Evolutionary conservation across 2,329 filamentous ascomycete species (phyloP), one percentile per base, ranked within the genome.

Genomic region (Cladosporium austrohemisphaericum): DNA sequence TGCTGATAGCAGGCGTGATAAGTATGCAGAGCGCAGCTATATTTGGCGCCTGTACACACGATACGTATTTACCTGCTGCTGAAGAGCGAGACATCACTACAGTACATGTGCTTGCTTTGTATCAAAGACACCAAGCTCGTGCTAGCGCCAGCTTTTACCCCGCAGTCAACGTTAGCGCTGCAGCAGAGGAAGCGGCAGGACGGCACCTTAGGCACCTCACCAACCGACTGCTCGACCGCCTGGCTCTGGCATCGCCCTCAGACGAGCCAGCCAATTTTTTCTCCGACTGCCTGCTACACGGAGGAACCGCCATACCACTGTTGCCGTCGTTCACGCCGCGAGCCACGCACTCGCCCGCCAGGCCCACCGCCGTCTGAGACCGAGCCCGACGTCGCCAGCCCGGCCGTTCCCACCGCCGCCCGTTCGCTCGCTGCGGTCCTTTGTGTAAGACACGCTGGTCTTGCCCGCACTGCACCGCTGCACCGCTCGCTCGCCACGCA

Each of bases 361-460:
- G 28, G 28, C 28, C 28, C 11, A n/a, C n/a, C n/a, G n/a, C n/a
- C 25, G 25, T 26, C 25, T 11, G 25, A 26, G 6, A n/a, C n/a
- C n/a, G n/a, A n/a, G n/a, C 41, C 41, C 13, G 13, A 35, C 32
- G 32, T 20, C 19, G 16, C 5, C 36, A 20, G 32, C 44, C 33
- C 13, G 33, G 18, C 19, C 13, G 43, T 20, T 19, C 43, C 11
- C 33, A 38, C 43, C 32, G 33, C 43, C 33, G 26, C 23, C 44
- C 29, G 29, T n/a, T 9, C 22, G 16, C 33, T 16, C 44, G 25
- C 44, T 18, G 29, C 25, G 33, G 44, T 47, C 19, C 44, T 37
- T 47, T 47, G 44, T 47, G 44, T 47, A 47, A 47, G 44, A 47
- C 44, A 47, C 31, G 19, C 20, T 20, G 44, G 44, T 47, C 44